Evolutionary conservation across 2,329 filamentous ascomycete species (phyloP), one percentile per base, ranked within the genome.

Genomic region (Colletotrichum lupini): DNA sequence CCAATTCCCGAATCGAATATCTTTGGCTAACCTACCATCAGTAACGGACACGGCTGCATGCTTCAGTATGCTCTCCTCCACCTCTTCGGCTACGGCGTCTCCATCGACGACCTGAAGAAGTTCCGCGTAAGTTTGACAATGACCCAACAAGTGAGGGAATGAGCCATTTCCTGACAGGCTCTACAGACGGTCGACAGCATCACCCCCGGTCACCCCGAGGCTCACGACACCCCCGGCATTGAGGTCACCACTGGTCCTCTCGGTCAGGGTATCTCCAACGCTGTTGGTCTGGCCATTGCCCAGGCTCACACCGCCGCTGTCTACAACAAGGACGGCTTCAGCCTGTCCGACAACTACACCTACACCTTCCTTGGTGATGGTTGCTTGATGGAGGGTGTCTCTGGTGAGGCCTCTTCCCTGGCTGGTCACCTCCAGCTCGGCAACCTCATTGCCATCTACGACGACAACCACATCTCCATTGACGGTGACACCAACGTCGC

Each of bases 41-140:
- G 95, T 75, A 99, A 99, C 89, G 97, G 97, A 79, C 97, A 99
- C 88, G 97, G 93, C 80, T 99, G 97, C 91, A 98, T 99, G 95
- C 94, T 99, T 75, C 97, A 98, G 85, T 99, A 99, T 92, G 94
- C 96, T 81, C 91, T 99, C 79, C 93, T 99, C 81, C 97, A 99
- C 89, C 90, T 99, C 70, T 98, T 95, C 86, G 97, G 97, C 84
- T 99, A 97, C 85, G 91, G 87, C 76, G 80, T 99, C 79, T 90
- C 91, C 81, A 88, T 99, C 75, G 94, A 99, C 81, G 97, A 98
- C 86, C 85, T 99, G 79, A 99, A 98, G 92, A 87, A 88, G 80
- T 99, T 99, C 94, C 93, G 97, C 85, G 95, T 98, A 91, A 85
- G 94, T 89, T 14, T 58, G 26, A 24, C 26, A 24, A 26, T n/a